phyloP scores from a whole-genome alignment of 164 flowering plant species.

The Stephania cephalantha region DNA sequence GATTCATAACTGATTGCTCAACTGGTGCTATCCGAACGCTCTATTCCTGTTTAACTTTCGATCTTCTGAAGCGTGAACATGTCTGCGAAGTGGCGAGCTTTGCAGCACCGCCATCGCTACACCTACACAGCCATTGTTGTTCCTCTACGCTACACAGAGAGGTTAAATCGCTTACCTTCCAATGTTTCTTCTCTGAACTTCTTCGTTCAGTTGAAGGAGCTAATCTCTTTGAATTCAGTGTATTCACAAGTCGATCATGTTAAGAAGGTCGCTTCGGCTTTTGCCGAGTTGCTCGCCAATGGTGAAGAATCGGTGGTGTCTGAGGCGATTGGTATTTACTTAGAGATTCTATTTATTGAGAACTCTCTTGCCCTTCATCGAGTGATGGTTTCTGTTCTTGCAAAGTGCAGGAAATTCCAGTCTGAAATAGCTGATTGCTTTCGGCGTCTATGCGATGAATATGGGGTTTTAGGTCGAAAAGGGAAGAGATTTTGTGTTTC shows the following conservation, averaged over 20 bases:
- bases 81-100: slow-evolving; percentile 96
- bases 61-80: slow-evolving; percentile 22
- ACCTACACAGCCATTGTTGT: slow-evolving; percentile 81
- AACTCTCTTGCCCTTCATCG: slow-evolving; percentile 78
- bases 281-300: slow-evolving; percentile 33
- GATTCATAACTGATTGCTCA: not conserved
- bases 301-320: slow-evolving; percentile 21
- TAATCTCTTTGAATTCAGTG: slow-evolving; percentile 56
- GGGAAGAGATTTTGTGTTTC: slow-evolving; percentile 66
- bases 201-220: slow-evolving; percentile 29
- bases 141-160: slow-evolving; percentile 42
- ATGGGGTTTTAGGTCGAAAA: slow-evolving; percentile 34
- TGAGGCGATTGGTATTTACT: slow-evolving; percentile 35
- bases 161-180: slow-evolving; percentile 28
- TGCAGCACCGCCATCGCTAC: slow-evolving; percentile 91
- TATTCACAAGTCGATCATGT: slow-evolving; percentile 61
- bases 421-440: slow-evolving; percentile 42
- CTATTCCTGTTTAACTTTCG: not conserved
- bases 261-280: slow-evolving; percentile 60
- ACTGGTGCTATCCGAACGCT: not conserved
- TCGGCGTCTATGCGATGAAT: slow-evolving; percentile 51
- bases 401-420: slow-evolving; percentile 34
- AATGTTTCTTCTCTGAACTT: slow-evolving; percentile 27
- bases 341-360: slow-evolving; percentile 71
- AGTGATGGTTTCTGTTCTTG: slow-evolving; percentile 53